phyloP scores from a whole-genome alignment of 164 flowering plant genomes.

The Vitis rotundifolia region DNA sequence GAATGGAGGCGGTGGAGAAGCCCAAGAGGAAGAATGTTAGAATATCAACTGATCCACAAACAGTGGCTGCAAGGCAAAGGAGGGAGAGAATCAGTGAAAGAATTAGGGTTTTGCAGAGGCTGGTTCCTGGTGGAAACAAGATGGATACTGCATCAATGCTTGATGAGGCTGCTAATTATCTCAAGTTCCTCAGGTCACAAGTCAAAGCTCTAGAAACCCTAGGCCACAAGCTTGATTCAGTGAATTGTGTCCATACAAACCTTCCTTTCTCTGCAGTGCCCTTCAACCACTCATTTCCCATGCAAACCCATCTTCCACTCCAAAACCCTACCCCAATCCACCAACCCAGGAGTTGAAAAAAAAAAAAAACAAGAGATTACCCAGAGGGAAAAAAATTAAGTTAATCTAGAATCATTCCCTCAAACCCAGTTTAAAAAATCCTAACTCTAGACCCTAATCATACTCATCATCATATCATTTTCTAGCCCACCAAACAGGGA shows the following conservation, averaged over 20 bases:
- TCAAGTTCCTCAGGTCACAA: conserved; percentile 84
- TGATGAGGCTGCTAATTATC: conserved; percentile 97
- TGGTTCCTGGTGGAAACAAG: conserved; percentile 94
- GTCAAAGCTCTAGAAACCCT: conserved; percentile 65
- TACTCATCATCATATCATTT: conserved; percentile 18
- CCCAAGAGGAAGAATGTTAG: conserved; percentile 88
- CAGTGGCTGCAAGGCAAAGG: conserved; percentile 93
- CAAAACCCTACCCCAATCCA: conserved; percentile 35
- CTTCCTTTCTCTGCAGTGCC: conserved; percentile 37
- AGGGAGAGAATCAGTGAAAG: conserved; percentile 93
- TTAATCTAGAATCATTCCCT: background rate
- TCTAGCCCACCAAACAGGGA: background rate
- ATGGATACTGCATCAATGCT: conserved; percentile 99
- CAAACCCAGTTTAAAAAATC: background rate
- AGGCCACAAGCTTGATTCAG: conserved; percentile 45
- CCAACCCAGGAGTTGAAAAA: conserved; percentile 15
- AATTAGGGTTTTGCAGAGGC: conserved; percentile 79
- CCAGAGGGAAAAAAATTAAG: no score
- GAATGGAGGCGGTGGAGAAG: conserved; percentile 66
- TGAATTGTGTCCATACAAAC: conserved; percentile 22
- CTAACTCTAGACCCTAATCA: conserved; percentile 14
- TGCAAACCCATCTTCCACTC: conserved; percentile 44
- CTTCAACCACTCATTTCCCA: conserved; percentile 47
- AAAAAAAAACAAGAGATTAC: background rate
- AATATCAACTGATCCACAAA: conserved; percentile 91